Evolutionary conservation across 306 rosid species (phyloP).

Genomic region (Sesbania bispinosa): DNA sequence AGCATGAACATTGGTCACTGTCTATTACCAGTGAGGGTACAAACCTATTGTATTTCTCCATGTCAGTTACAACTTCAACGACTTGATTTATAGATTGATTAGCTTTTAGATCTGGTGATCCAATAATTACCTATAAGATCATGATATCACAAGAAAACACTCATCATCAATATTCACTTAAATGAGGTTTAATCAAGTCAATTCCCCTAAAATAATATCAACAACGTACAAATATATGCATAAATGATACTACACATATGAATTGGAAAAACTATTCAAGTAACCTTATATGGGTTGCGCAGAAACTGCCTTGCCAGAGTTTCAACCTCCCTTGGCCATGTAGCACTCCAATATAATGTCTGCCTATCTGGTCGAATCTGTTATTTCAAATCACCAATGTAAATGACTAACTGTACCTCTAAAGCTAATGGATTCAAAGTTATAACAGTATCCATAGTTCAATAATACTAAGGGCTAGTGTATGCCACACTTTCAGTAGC

Average conservation of each 20-base stretch:
- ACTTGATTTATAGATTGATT: slow-evolving; percentile 86
- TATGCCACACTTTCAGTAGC: background rate
- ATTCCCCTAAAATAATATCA: too few species aligned
- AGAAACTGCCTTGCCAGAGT: slow-evolving; percentile 86
- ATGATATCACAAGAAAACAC: slow-evolving; percentile 8
- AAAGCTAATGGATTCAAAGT: slow-evolving; percentile 1
- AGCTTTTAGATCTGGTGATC: slow-evolving; percentile 82
- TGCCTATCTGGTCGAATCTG: slow-evolving; percentile 98
- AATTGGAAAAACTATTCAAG: background rate
- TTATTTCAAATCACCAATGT: slow-evolving; percentile 26
- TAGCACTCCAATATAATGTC: slow-evolving; percentile 98
- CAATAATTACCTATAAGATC: slow-evolving; percentile 63
- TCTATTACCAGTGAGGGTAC: slow-evolving; percentile 17
- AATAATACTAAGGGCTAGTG: background rate
- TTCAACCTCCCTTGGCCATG: slow-evolving; percentile 99
- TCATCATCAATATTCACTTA: slow-evolving; percentile 13
- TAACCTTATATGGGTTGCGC: slow-evolving; percentile 79
- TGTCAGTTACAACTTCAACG: slow-evolving; percentile 72
- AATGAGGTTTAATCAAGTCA: background rate
- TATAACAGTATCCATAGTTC: too few species aligned
- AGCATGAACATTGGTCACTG: background rate
- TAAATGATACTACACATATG: slow-evolving; percentile 1
- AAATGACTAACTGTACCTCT: slow-evolving; percentile 2
- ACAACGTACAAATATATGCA: background rate
- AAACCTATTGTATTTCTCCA: slow-evolving; percentile 88